phyloP scores from a whole-genome alignment of 208 protist genomes.

The Crithidia expoeki region DNA sequence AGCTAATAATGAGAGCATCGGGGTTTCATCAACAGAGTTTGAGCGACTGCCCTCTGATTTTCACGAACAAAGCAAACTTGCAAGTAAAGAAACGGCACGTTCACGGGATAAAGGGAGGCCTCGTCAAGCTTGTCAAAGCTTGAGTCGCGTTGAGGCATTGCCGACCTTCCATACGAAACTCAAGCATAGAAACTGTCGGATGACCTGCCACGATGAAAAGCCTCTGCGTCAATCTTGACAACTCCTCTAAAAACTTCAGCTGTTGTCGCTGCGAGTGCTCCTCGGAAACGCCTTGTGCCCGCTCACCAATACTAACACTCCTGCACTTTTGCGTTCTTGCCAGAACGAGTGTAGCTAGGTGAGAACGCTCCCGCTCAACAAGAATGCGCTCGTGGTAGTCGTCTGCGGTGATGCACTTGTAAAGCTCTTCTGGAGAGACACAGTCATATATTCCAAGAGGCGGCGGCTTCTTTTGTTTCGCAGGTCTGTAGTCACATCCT shows the following conservation, averaged over 20 bases:
- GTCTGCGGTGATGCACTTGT: neutral
- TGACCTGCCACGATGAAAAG: neutral
- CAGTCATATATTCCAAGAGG: neutral
- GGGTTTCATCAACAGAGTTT: neutral
- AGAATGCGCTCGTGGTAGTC: neutral
- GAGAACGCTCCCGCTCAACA: constrained; percentile 1
- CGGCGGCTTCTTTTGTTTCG: neutral
- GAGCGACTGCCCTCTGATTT: neutral
- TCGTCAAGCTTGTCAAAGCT: neutral
- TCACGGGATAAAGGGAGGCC: neutral
- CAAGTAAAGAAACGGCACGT: neutral
- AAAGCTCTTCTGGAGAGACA: neutral
- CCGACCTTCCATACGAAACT: neutral
- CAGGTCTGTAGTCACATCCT: neutral
- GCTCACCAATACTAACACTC: neutral
- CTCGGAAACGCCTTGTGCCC: neutral
- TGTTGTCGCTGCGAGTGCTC: neutral
- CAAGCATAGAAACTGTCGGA: neutral
- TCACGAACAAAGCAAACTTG: neutral
- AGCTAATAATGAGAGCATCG: neutral
- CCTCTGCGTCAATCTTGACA: neutral
- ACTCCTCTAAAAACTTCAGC: neutral
- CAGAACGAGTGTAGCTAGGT: neutral
- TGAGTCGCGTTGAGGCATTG: neutral
- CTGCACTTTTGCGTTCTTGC: neutral